Percentiles rank a stretch among this genome's conserved stretches.
Evolutionary conservation across 1,284 basidiomycete species (phyloP).

Genomic region (Microbotryomycetes sp.): DNA sequence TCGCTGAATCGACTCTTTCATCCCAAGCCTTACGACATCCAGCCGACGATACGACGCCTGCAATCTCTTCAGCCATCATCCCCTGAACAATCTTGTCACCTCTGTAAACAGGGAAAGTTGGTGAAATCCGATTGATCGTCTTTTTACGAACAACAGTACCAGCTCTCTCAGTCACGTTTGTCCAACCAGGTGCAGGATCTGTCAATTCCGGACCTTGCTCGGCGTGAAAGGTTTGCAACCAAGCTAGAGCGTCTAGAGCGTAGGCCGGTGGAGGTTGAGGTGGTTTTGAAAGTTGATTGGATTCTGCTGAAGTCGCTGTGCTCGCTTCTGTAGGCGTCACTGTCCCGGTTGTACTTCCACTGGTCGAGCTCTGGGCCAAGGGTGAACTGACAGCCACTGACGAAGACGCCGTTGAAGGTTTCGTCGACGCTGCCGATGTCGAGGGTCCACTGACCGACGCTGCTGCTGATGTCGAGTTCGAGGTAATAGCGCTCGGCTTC

Average conservation of each 20-base stretch:
- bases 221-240: constrained; percentile 66
- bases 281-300: background rate
- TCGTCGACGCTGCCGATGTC: too few relatives aligned
- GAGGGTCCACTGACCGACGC: background rate
- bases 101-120: constrained; percentile 74
- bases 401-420: too few relatives aligned
- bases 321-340: background rate
- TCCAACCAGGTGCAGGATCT: constrained; percentile 63
- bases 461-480: background rate
- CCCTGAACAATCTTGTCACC: constrained; percentile 92
- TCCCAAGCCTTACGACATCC: constrained; percentile 75
- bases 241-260: constrained; percentile 69
- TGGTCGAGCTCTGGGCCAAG: background rate
- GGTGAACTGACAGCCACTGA: background rate
- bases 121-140: constrained; percentile 67
- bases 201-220: constrained; percentile 48
- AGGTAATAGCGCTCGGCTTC: background rate
- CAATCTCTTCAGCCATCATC: constrained; percentile 85
- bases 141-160: constrained; percentile 72
- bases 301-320: background rate
- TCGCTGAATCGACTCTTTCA: constrained; percentile 64
- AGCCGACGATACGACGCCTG: constrained; percentile 61
- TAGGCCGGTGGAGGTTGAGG: constrained; percentile 60
- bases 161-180: constrained; percentile 65
- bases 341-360: background rate